Percentiles rank a stretch among this genome's conserved stretches.
These are phyloP conservation scores for Cenchrus fungigraminus DNA, from an alignment of 176 grass and related monocot species.

Conservation along the genomic window DNA sequence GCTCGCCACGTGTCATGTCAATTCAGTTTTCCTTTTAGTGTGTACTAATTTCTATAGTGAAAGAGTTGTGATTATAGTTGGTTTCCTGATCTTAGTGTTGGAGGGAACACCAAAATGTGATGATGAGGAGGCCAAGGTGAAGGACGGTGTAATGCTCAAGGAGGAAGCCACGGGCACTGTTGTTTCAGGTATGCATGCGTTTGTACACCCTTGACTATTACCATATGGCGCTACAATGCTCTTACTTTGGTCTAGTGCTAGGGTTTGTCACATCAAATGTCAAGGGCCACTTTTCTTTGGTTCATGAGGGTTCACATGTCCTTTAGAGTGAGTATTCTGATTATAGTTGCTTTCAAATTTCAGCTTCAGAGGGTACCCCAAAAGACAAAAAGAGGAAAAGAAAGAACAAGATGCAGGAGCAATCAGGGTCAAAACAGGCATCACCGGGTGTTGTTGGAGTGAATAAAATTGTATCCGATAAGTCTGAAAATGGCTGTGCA, in stretches of 20 bases:
- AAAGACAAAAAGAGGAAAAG: constrained; percentile 40
- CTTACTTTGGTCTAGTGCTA: constrained; percentile 5
- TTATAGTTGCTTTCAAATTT: neutral
- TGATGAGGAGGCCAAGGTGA: neutral
- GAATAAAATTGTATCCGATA: neutral
- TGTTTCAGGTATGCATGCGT: neutral
- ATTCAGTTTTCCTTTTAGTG: neutral
- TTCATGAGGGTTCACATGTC: constrained; percentile 27
- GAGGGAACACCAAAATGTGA: neutral
- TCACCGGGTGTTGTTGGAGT: neutral
- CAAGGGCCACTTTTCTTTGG: neutral
- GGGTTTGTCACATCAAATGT: neutral
- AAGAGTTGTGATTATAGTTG: constrained; percentile 4
- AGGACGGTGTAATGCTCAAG: neutral
- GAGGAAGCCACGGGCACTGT: neutral
- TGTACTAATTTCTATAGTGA: neutral
- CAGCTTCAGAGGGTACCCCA: constrained; percentile 8
- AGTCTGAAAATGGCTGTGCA: constrained; percentile 11
- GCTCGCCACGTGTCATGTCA: neutral
- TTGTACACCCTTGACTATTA: neutral
- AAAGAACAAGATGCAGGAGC: constrained; percentile 21
- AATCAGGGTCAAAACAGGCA: neutral
- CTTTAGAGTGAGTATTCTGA: neutral
- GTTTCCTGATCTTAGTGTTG: neutral
- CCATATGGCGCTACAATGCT: neutral